Percentiles rank a stretch among this genome's conserved stretches.
Evolutionary conservation across 1,139 yeast species (phyloP).

Genomic region (Hyphopichia fennica): DNA sequence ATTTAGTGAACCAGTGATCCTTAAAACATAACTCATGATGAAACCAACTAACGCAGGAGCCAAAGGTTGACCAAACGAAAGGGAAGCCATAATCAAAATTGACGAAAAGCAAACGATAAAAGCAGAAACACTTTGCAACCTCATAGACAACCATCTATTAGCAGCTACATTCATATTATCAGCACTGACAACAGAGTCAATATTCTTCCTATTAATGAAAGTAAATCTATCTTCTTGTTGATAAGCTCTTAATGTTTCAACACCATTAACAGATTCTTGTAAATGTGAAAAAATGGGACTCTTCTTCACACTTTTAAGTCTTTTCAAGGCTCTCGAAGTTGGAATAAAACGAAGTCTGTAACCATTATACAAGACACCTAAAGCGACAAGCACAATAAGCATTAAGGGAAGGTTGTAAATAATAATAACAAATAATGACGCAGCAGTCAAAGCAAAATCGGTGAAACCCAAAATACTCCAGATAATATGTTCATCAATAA

Average conservation of each 20-base stretch:
- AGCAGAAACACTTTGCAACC: slow-evolving; percentile 37
- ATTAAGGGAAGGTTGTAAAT: slow-evolving; percentile 34
- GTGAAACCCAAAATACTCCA: slow-evolving; percentile 30
- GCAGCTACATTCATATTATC: slow-evolving; percentile 22
- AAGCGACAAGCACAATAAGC: slow-evolving; percentile 23
- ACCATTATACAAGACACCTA: slow-evolving; percentile 27
- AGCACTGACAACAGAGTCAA: slow-evolving; percentile 22
- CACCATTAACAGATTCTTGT: slow-evolving; percentile 39
- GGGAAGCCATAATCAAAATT: slow-evolving; percentile 23
- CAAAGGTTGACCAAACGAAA: slow-evolving; percentile 20
- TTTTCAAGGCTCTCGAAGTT: slow-evolving; percentile 37
- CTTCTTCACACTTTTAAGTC: slow-evolving; percentile 31
- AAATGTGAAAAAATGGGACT: slow-evolving; percentile 37
- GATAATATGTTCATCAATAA: slow-evolving; percentile 32
- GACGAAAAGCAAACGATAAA: slow-evolving; percentile 30
- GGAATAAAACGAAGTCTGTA: slow-evolving; percentile 32
- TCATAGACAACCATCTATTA: slow-evolving; percentile 41
- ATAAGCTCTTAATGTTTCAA: slow-evolving; percentile 37
- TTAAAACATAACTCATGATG: slow-evolving; percentile 36
- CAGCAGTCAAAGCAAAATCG: slow-evolving; percentile 21
- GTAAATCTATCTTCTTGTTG: slow-evolving; percentile 28
- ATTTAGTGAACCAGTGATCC: slow-evolving; percentile 30
- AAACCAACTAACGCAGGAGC: slow-evolving; percentile 38
- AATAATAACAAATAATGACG: slow-evolving; percentile 28
- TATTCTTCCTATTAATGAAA: slow-evolving; percentile 17